A percentile compares a stretch with the other conserved stretches of the same genome.
Conservation (phyloP, 352 stramenopile genomes). For the Pythium sukuiense region DNA sequence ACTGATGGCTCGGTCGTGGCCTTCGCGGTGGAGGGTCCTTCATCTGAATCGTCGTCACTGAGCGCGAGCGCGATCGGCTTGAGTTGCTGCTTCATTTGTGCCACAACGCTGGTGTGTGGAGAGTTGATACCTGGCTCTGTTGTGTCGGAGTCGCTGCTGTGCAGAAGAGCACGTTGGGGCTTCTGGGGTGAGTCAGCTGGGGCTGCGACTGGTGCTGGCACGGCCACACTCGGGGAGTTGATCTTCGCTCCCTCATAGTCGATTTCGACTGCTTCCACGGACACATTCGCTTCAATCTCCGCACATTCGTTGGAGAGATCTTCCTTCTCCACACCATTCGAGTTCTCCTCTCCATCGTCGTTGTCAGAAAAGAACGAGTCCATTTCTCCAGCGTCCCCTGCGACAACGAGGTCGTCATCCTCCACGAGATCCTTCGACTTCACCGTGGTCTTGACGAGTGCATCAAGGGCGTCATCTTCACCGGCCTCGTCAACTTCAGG, state of each 20-base stretch:
- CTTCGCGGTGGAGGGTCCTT: background rate
- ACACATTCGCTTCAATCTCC: background rate
- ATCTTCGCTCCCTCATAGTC: background rate
- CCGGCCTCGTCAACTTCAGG: background rate
- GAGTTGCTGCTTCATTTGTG: constrained; percentile 5
- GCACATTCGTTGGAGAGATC: background rate
- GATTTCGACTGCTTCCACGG: background rate
- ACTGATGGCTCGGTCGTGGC: background rate
- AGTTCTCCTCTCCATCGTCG: background rate
- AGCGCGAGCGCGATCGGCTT: background rate
- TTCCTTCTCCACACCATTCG: background rate
- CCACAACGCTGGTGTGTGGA: background rate
- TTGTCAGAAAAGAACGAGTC: constrained; percentile 8
- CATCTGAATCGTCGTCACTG: constrained; percentile 11
- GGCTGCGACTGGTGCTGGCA: background rate
- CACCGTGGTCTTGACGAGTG: background rate
- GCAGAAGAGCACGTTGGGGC: background rate
- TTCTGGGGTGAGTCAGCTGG: background rate
- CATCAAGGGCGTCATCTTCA: background rate
- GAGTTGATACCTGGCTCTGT: background rate
- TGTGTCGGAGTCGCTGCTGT: background rate
- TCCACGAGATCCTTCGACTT: background rate
- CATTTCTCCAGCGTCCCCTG: background rate
- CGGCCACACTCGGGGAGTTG: background rate
- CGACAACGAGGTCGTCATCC: background rate